Evolutionary conservation across 2,329 filamentous ascomycete species (phyloP).

Genomic region (Botryotinia calthae): DNA sequence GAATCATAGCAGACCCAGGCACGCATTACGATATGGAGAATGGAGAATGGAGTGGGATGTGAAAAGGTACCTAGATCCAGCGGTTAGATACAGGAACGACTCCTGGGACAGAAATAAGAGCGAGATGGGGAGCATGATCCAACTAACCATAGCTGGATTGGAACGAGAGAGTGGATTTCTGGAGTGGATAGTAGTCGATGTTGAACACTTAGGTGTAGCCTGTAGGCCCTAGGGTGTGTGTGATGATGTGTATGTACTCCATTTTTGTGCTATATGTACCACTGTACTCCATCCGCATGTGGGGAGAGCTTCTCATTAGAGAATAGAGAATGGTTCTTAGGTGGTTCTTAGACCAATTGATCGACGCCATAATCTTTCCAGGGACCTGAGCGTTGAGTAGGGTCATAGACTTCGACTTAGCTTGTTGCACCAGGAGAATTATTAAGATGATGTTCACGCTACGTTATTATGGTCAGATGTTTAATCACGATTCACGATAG

Average conservation of each 20-base stretch:
- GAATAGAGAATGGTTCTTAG: background rate
- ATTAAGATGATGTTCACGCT: background rate
- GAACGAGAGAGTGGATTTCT: background rate
- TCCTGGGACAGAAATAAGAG: background rate
- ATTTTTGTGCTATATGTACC: background rate
- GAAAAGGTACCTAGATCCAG: conserved; percentile 8
- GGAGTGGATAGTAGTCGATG: background rate
- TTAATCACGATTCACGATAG: background rate
- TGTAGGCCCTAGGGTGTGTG: background rate
- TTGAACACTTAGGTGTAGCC: background rate
- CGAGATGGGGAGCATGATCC: conserved; percentile 12
- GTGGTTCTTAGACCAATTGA: background rate
- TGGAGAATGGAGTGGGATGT: background rate
- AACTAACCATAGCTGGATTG: background rate
- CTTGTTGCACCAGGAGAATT: background rate
- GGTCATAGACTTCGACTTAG: background rate
- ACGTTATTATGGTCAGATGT: background rate
- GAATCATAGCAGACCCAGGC: background rate
- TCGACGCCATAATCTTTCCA: conserved; percentile 1
- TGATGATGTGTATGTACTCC: conserved; percentile 8
- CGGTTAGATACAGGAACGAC: conserved; percentile 13
- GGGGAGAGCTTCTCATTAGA: conserved; percentile 6
- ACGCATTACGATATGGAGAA: conserved; percentile 1
- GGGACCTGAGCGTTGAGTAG: conserved; percentile 8
- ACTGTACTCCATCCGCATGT: background rate